Evolutionary conservation across 371 early-diverging fungal genomes (phyloP), one percentile per base, ranked within the genome.

Genomic region (Mucor lusitanicus): DNA sequence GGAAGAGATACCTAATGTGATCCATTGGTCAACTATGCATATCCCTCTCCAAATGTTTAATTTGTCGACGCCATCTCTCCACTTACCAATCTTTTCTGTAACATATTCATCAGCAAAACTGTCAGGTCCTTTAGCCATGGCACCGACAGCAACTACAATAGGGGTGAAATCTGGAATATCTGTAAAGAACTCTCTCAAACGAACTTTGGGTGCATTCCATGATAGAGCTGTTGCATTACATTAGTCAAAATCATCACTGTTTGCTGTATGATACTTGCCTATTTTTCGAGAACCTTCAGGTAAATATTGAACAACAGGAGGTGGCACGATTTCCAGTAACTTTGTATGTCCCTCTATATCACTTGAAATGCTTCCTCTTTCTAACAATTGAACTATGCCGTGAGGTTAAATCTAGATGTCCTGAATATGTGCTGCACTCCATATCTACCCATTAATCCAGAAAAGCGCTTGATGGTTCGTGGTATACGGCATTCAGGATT

Each of bases 401-500:
- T 50, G 12, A 11, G 3, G 50, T 0, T 50, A 44, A 7, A 44
- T 19, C 17, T 7, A 44, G n/a, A 44, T 44, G 44, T 12, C 37
- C 4, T 37, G 44, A 44, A 19, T 19, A 5, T 44, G 8, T 44
- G 15, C 42, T 17, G 4, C 19, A 44, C 3, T 39, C 32, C n/a
- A 39, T 54, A 15, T n/a, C 9, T 87, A 88, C 90, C 87, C 92
- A 98, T 95, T 55, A 99, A 82, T 19, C 99, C 99, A 50, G 94
- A 92, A 78, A 99, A 99, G 61, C 99, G 91, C 82, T 95, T 97
- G 79, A 95, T 97, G 8, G 98, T 98, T 76, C 99, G 83, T 50
- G 99, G 99, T 73, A 99, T 98, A 76, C 99, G 94, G 56, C 95
- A 95, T 62, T 93, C 93, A 58, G 98, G 98, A 81, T 95, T 96